Evolutionary conservation across 2,329 filamentous ascomycete genomes (phyloP).

Genomic region (Aspergillus intermedius): DNA sequence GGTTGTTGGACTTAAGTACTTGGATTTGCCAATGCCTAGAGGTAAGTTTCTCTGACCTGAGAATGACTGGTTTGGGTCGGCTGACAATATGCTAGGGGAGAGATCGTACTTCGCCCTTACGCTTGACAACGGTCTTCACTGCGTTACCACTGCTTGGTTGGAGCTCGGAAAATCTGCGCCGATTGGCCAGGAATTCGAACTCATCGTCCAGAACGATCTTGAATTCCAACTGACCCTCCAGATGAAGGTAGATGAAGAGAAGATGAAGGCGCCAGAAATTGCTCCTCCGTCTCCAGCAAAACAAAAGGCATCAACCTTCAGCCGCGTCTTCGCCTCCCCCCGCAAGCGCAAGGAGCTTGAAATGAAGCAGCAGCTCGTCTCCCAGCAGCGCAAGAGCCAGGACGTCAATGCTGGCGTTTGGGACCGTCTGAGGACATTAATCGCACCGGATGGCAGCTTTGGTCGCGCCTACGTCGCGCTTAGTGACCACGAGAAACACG

Average conservation of each 20-base stretch:
- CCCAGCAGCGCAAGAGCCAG: conserved; percentile 64
- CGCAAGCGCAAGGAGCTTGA: conserved; percentile 97
- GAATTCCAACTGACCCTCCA: conserved; percentile 97
- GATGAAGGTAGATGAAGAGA: conserved; percentile 82
- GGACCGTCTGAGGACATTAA: conserved; percentile 78
- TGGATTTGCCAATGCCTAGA: conserved; percentile 83
- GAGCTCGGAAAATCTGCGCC: conserved; percentile 87
- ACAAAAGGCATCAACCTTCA: conserved; percentile 80
- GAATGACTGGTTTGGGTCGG: background rate
- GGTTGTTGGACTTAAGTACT: conserved; percentile 94
- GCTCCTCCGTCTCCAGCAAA: conserved; percentile 54
- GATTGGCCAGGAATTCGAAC: conserved; percentile 96
- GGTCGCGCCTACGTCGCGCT: conserved; percentile 88
- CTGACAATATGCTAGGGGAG: conserved; percentile 54
- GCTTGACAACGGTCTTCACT: conserved; percentile 96
- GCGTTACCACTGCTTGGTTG: conserved; percentile 92
- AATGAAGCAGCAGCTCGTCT: conserved; percentile 72
- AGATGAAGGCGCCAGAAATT: conserved; percentile 45
- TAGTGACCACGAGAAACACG: conserved; percentile 81
- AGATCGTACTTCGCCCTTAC: conserved; percentile 92
- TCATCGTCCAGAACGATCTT: conserved; percentile 94
- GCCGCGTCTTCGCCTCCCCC: conserved; percentile 84
- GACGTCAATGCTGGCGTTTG: conserved; percentile 56
- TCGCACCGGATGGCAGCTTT: conserved; percentile 88
- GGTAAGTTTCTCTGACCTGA: conserved; percentile 52